Percentiles rank a stretch among this genome's conserved stretches.
Evolutionary conservation across 2,329 filamentous ascomycete species (phyloP).

Genomic region (Trichoderma sp.): DNA sequence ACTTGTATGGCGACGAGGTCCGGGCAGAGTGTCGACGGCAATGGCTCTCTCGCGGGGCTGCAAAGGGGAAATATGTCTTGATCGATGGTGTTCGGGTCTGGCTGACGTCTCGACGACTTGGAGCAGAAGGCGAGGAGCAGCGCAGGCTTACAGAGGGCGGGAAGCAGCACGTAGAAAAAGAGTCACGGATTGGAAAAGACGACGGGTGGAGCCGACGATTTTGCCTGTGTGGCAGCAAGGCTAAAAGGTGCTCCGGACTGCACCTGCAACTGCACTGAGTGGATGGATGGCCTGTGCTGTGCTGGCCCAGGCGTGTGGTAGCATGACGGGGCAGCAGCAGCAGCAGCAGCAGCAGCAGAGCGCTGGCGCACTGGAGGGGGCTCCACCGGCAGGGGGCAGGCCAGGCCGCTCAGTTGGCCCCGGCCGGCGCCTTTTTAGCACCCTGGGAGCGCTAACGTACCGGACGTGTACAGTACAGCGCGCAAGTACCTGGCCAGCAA

Average conservation of each 20-base stretch:
- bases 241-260: conserved; percentile 14
- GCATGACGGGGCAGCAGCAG: neutral
- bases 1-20: too few relatives aligned
- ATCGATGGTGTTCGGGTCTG: too few relatives aligned
- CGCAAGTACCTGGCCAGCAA: neutral
- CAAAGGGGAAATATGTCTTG: too few relatives aligned
- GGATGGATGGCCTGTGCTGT: too few relatives aligned
- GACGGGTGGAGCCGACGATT: conserved; percentile 11
- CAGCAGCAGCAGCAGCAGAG: neutral
- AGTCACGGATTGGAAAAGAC: conserved; percentile 12
- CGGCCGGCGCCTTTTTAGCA: too few relatives aligned
- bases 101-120: neutral
- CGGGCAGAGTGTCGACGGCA: too few relatives aligned
- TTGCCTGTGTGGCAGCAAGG: conserved; percentile 13
- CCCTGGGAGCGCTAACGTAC: too few relatives aligned
- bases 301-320: conserved; percentile 1
- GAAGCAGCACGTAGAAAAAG: conserved; percentile 22
- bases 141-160: conserved; percentile 1
- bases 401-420: neutral
- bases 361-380: neutral
- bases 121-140: neutral
- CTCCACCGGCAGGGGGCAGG: neutral
- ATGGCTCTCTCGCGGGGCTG: too few relatives aligned
- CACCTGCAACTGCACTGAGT: too few relatives aligned
- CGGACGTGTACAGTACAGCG: neutral